Base-by-base conservation (phyloP, 2,329 filamentous ascomycete genomes). In the Fusarium oxysporum region DNA sequence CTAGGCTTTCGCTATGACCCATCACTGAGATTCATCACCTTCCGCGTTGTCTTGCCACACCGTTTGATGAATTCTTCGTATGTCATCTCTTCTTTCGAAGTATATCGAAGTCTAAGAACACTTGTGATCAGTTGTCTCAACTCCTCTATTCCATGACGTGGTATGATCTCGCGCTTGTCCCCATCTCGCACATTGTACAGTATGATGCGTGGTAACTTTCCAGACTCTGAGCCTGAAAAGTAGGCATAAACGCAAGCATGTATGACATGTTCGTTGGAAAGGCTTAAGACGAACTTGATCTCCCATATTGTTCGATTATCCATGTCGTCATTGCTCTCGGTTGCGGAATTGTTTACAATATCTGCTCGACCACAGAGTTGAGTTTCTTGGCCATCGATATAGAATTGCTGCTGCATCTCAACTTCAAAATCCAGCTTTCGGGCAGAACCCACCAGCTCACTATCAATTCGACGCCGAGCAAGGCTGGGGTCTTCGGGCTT, bases 171-270 rank as follows among this genome's bases (percentile, higher is more conserved):
- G 45, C 55, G 62, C 50, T 77, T 77, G 23, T 78, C 75, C 30
- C 78, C 78, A 28, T 77, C 72, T 17, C 74, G 72, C 33, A 79
- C 72, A 25, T 80, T 80, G 57, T 71, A 80, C n/a, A 80, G 57
- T 6, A 79, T 55, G 10, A 72, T 69, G 14, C 65, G 61, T 21
- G 71, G 78, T 35, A 71, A 10, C 9, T 62, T 56, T 12, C 58
- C 54, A 45, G 45, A 55, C 38, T 48, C 4, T 10, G 44, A 40
- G 8, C 65, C 59, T 35, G 63, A 62, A 8, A 80, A 54, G 53
- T 78, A 78, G 37, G 74, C 75, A 68, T 80, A 80, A 11, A 65
- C 55, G 25, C 73, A 77, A 16, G 70, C 70, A 41, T 81, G 79
- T 16, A 80, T 45, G 19, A 77, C 54, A 21, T 81, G 73, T 44